Evolutionary conservation across 2,329 filamentous ascomycete genomes (phyloP).

Genomic region (Orbilia blumenaviensis): DNA sequence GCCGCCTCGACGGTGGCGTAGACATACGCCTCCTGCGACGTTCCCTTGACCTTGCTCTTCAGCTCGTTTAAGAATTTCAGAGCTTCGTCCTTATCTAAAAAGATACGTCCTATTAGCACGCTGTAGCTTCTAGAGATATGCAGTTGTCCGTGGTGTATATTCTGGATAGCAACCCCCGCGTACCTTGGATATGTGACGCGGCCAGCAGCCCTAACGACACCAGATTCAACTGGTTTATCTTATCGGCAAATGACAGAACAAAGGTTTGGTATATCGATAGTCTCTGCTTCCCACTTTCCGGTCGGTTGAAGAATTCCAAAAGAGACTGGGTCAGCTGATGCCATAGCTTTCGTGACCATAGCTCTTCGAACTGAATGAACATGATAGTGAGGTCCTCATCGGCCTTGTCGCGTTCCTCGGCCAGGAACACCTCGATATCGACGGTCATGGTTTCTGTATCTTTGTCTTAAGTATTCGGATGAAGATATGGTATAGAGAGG

Average conservation of each 20-base stretch:
- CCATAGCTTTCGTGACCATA: conserved; percentile 99
- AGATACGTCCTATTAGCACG: conserved; percentile 24
- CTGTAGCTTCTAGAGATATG: conserved; percentile 8
- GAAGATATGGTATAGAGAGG: not conserved
- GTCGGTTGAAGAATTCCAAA: conserved; percentile 84
- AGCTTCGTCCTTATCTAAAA: conserved; percentile 83
- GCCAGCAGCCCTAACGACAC: conserved; percentile 89
- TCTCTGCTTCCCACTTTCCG: conserved; percentile 82
- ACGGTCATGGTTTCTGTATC: conserved; percentile 71
- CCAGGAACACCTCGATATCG: conserved; percentile 91
- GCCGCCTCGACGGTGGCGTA: conserved; percentile 92
- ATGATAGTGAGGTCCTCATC: conserved; percentile 86
- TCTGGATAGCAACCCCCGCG: conserved; percentile 48
- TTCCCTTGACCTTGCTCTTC: conserved; percentile 85
- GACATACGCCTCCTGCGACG: conserved; percentile 93
- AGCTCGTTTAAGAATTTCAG: conserved; percentile 84
- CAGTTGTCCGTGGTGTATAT: not conserved
- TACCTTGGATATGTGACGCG: conserved; percentile 83
- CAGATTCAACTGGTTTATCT: conserved; percentile 98
- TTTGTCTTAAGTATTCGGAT: not conserved
- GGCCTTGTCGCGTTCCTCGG: conserved; percentile 85
- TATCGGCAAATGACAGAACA: conserved; percentile 94
- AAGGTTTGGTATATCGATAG: conserved; percentile 93
- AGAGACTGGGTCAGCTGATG: conserved; percentile 94
- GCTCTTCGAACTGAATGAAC: conserved; percentile 92